Base-by-base conservation (phyloP, 2,329 filamentous ascomycete species). In the Colletotrichum tamarilloi region DNA sequence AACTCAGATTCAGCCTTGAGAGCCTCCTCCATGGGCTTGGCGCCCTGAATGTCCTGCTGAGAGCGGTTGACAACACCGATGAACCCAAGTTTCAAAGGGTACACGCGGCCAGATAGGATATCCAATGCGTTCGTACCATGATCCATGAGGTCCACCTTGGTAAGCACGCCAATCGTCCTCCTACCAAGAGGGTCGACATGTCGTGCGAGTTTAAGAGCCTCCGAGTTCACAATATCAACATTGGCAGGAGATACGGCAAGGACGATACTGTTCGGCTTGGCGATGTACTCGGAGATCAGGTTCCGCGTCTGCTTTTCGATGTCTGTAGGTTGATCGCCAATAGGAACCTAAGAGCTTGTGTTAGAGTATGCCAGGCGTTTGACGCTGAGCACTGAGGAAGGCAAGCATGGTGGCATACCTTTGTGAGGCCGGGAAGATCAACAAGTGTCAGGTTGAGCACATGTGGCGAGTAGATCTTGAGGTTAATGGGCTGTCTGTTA, bases 281-380 rank as follows among this genome's bases (percentile, higher is more conserved):
- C 95, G 80, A 98, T 99, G 82, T 98, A 99, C 86, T 99, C 97
- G 68, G 95, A 94, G 79, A 99, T 98, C 78, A 99, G 90, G 77
- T 95, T 98, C 76, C 96, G 91, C 38, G 97, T 99, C 85, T 99
- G 97, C 84, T 98, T 98, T 87, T 99, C 97, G 80, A 99, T 99
- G 81, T 99, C 97, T 79, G 94, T 92, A 8, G 97, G 97, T 82
- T 99, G 97, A 82, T 99, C 97, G 77, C 97, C 97, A 82, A 99
- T 98, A 35, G 97, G 97, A 72, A 98, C 95, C 92, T 94, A 67
- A 62, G 24, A 24, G 58, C 35, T 24, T 66, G 71, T 68, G 71
- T 76, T 69, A 76, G 62, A 55, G 67, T 55, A 22, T n/a, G 12
- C 30, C 12, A 19, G 26, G 28, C 14, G 5, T 16, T 59, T 30